Evolutionary conservation across 768 basidiomycete genomes (phyloP), one percentile per base, ranked within the genome.

Genomic region (Pulveroboletus sp.): DNA sequence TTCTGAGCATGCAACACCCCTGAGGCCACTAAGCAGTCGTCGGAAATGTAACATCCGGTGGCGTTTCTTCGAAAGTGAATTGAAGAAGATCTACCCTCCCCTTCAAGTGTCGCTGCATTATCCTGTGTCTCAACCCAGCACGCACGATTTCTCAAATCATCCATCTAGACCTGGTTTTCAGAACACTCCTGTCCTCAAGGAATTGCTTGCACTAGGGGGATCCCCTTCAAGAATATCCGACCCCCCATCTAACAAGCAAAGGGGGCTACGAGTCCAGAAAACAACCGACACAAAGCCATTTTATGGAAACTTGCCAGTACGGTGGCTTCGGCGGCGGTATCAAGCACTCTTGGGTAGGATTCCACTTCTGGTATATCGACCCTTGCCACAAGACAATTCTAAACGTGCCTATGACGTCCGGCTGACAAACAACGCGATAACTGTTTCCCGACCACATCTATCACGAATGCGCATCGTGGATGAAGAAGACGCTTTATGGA

Each of bases 41-140:
- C 78, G 88, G 39, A 79, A 89, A 63, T 74, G 81, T 43, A 92
- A 93, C 66, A 73, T 82, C 40, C 80, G 81, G 18, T 80, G 84
- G 81, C 78, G 81, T 18, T 86, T 75, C 59, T 89, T 82, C 65
- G 68, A 63, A 14, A 57, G 54, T 9, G 78, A 87, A 60, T 72
- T 72, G 55, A 76, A 72, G 57, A 84, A 81, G 56, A 67, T 83
- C 21, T 60, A 68, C 3, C 81, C 83, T 24, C 87, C 89, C 7
- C 63, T 89, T n/a, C 72, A 82, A 54, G 59, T 79, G 14, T 63
- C 64, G n/a, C 56, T 70, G 33, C 56, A 50, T n/a, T 31, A 57
- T 42, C 49, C 46, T 52, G 40, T 31, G 43, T 21, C 28, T n/a
- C 47, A 52, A 12, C 17, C 26, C 41, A 39, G 44, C 27, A 44